Evolutionary conservation across 2,329 filamentous ascomycete genomes (phyloP).

Genomic region (Colletotrichum sp.): DNA sequence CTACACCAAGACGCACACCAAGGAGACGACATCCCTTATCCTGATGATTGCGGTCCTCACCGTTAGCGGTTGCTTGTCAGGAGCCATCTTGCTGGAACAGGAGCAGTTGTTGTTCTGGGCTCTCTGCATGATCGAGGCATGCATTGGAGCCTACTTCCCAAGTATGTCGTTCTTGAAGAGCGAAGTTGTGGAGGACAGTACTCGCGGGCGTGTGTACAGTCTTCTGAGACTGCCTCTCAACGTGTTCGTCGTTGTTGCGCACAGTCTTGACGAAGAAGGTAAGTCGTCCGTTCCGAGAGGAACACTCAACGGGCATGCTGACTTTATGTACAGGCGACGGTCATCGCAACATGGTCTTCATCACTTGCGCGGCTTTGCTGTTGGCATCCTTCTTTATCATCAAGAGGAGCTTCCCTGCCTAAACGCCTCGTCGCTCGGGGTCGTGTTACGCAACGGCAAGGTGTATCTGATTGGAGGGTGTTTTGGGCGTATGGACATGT

Average conservation of each 20-base stretch:
- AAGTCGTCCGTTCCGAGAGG: not conserved
- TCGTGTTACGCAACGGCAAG: not conserved
- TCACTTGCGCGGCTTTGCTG: constrained; percentile 22
- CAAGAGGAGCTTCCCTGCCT: constrained; percentile 18
- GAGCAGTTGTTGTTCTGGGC: constrained; percentile 56
- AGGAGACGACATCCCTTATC: constrained; percentile 33
- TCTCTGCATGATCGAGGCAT: constrained; percentile 62
- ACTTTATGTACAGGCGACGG: constrained; percentile 25
- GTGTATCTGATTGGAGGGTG: not conserved
- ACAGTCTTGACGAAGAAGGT: constrained; percentile 51
- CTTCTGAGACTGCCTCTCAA: constrained; percentile 63
- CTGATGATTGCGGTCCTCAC: constrained; percentile 37
- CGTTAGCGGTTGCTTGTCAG: constrained; percentile 40
- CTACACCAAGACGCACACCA: constrained; percentile 30
- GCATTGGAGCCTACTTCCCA: constrained; percentile 63
- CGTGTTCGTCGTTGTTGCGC: constrained; percentile 53
- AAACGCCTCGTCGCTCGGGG: not conserved
- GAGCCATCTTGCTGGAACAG: constrained; percentile 44
- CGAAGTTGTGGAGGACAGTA: constrained; percentile 55
- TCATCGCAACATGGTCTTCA: constrained; percentile 33
- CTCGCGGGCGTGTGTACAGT: constrained; percentile 59
- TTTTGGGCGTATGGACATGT: not conserved
- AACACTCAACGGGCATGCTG: not conserved
- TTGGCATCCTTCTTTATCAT: constrained; percentile 23
- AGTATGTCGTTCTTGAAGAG: constrained; percentile 61